Base-by-base conservation (phyloP, 2,329 filamentous ascomycete species). In the Teratosphaeria nubilosa region DNA sequence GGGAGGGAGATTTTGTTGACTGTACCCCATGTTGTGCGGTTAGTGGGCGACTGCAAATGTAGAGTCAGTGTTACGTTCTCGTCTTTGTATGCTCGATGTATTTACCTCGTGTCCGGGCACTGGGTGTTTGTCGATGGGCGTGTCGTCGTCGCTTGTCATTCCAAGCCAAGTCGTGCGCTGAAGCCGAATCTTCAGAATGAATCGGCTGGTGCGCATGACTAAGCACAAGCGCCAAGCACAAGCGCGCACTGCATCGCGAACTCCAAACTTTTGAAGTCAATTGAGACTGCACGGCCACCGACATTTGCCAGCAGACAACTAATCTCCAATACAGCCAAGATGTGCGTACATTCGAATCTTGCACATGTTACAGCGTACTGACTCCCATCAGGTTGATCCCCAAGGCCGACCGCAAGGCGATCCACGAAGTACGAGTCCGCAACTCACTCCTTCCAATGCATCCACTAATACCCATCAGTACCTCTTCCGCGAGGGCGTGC, bases 331-430 rank as follows among this genome's bases (percentile, higher is more conserved):
- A 48, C 34, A 22, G 41, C n/a, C 41, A 48, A 24, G 41, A 48
- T 48, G 41, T 48, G n/a, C 14, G 41, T 9, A 48, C 16, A n/a
- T 2, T 5, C 20, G 1, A 4, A 16, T 20, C 7, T n/a, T 48
- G n/a, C 14, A 37, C 5, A 20, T 9, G 20, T 48, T 6, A 55
- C 41, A 9, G 37, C 52, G 3, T 27, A 16, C 53, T 55, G 32
- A 55, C 32, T 16, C 16, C 14, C 27, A 30, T 13, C 70, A 91
- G 88, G 94, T 88, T 99, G 84, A 99, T 99, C 80, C 94, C 94
- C 79, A 97, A 97, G 88, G 88, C 90, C 80, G 94, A 99, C 84
- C 91, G 95, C 84, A 99, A 99, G 90, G 90, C 91, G 88, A 97
- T 99, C 82, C 94, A 99, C 86, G 92, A 92, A 16, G 41, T 48